Evolutionary conservation across 2,329 filamentous ascomycete genomes (phyloP).

Genomic region (Stachybotrys elegans): DNA sequence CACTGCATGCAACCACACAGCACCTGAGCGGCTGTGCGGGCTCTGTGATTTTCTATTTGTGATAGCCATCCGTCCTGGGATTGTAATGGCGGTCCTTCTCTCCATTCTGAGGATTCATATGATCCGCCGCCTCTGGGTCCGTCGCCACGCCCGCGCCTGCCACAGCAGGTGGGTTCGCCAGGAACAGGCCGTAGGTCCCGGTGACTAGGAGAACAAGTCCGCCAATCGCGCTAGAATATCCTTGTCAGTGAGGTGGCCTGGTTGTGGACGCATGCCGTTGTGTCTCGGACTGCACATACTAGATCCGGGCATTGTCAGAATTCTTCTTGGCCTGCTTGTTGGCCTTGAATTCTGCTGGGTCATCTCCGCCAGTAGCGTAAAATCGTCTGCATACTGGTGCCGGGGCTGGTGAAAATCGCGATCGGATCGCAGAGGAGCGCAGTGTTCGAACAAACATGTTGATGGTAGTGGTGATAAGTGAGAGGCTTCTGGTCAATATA

Average conservation of each 20-base stretch:
- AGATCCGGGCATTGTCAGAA: background rate
- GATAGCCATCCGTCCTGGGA: background rate
- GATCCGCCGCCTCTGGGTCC: background rate
- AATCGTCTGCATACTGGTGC: background rate
- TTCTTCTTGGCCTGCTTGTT: background rate
- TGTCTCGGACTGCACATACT: background rate
- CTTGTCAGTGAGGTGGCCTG: background rate
- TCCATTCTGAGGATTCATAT: background rate
- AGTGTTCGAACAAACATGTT: too few species aligned
- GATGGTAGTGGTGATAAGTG: too few species aligned
- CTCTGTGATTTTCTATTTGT: background rate
- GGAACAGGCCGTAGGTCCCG: background rate
- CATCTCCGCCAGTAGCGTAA: conserved; percentile 1
- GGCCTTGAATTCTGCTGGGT: conserved; percentile 3
- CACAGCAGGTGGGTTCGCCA: background rate
- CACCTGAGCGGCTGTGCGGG: too few species aligned
- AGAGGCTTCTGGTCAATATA: too few species aligned
- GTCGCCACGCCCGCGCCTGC: background rate
- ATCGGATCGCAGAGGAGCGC: background rate
- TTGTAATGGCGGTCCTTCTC: background rate
- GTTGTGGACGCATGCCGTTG: background rate
- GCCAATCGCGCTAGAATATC: background rate
- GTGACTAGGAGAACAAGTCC: background rate
- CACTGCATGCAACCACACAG: too few species aligned
- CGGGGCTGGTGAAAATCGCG: too few species aligned